phyloP scores from a whole-genome alignment of 495 filamentous ascomycete genomes.

The Aspergillus mulundensis region DNA sequence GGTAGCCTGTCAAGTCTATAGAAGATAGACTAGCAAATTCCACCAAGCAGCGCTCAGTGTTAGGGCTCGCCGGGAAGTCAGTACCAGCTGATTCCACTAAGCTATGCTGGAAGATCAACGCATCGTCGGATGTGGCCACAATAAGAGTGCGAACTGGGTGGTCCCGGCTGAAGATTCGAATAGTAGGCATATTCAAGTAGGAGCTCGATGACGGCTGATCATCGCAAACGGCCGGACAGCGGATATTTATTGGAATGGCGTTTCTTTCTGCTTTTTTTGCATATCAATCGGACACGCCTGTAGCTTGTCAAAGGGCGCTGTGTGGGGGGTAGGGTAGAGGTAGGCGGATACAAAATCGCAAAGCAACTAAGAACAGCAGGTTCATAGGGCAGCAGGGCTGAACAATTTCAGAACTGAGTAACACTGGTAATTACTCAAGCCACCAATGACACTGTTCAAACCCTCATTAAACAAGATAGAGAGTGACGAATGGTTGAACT shows the following conservation, averaged over 20 bases:
- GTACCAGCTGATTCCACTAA: constrained; percentile 44
- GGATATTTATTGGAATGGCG: neutral
- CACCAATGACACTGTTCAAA: neutral
- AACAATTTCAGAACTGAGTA: neutral
- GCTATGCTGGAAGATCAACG: constrained; percentile 76
- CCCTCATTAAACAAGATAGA: no score
- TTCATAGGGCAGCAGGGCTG: neutral
- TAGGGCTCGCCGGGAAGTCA: constrained; percentile 32
- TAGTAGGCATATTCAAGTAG: constrained; percentile 32
- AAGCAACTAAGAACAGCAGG: no score
- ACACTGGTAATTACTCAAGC: neutral
- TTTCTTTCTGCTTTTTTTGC: neutral
- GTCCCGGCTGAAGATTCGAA: constrained; percentile 50
- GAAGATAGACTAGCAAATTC: constrained; percentile 69
- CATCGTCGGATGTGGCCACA: constrained; percentile 71
- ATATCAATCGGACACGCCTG: no score
- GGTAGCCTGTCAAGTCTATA: constrained; percentile 67
- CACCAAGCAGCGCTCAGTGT: constrained; percentile 70
- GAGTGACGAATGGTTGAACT: no score
- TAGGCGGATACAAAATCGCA: no score
- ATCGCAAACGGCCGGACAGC: neutral
- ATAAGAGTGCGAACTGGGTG: constrained; percentile 82
- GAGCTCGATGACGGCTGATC: neutral
- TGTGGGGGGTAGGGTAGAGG: no score
- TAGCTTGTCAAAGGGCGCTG: no score